Base-by-base conservation (phyloP, 257 asterid species). In the Osmanthus fragrans region DNA sequence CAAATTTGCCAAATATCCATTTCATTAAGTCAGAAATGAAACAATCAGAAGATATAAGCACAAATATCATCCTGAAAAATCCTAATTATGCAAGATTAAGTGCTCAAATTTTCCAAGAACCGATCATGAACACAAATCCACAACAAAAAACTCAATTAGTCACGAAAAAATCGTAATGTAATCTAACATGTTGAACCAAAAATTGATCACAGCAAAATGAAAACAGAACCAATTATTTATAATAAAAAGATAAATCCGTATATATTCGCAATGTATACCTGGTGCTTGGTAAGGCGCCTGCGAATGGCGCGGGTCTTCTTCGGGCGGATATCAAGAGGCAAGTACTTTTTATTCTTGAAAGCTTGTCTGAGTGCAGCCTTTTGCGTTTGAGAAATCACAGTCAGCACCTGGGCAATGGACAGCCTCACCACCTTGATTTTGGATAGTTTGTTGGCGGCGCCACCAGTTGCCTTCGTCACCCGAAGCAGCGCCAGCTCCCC, bases 241-340 rank as follows among this genome's bases (percentile, higher is more conserved):
- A 45, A 7, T 58, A 21, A 18, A n/a, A 32, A n/a, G 32, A 15
- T 29, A 39, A n/a, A 9, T n/a, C 18, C 19, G 18, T 27, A 23
- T 34, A 54, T 45, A 27, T 3, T 12, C 21, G 21, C 30, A 36
- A 27, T 54, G 54, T 3, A 54, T 71, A 90, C 97, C 90, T 91
- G 97, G 73, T 90, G 97, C 72, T 91, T 90, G 77, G 93, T 91
- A 11, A 91, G 84, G 49, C 97, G 93, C n/a, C 90, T 87, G 25
- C 95, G 97, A 72, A 91, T 89, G 16, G 97, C 97, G 47, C 93
- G 88, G 8, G 97, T 91, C 78, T 89, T 89, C 89, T 89, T 91
- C 3, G 94, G 94, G 80, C 97, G 97, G 77, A 91, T 93, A 82
- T 91, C 97, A 47, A 91, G 90, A 0, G 97, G 95, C 85, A 91